Percentiles rank a stretch among this genome's conserved stretches.
These are phyloP conservation scores for Pichiaceae sp. DNA, from an alignment of 1,139 yeast genomes.

Conservation along the genomic window DNA sequence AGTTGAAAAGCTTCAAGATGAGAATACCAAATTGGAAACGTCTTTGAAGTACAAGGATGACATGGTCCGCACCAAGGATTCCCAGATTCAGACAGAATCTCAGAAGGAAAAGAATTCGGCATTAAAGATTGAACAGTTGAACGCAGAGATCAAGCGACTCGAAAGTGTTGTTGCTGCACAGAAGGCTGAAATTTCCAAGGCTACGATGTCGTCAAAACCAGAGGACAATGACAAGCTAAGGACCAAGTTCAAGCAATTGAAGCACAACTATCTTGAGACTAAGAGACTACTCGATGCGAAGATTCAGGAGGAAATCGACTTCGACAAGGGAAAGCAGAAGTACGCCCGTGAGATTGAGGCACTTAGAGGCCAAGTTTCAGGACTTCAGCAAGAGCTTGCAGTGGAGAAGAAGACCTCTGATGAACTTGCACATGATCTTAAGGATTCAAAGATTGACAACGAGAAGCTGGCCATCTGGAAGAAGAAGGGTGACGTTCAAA, in stretches of 20 bases:
- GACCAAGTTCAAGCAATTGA: constrained; percentile 26
- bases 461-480: constrained; percentile 27
- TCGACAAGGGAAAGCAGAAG: constrained; percentile 31
- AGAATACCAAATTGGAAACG: constrained; percentile 33
- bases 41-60: constrained; percentile 26
- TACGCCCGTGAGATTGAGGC: constrained; percentile 27
- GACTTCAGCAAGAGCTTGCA: constrained; percentile 19
- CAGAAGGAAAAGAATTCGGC: constrained; percentile 24
- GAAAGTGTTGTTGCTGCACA: background rate
- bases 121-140: constrained; percentile 2
- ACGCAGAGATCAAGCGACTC: constrained; percentile 15
- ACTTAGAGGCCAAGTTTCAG: constrained; percentile 19
- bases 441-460: constrained; percentile 30
- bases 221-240: constrained; percentile 9
- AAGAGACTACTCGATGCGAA: constrained; percentile 28
- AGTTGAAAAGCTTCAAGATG: constrained; percentile 37
- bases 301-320: constrained; percentile 31
- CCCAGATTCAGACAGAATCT: background rate
- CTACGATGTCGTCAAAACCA: background rate
- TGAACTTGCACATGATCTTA: constrained; percentile 13
- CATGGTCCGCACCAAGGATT: constrained; percentile 22
- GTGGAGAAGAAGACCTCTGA: constrained; percentile 18
- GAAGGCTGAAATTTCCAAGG: constrained; percentile 1
- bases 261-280: constrained; percentile 31
- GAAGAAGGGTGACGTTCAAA: constrained; percentile 21